Base-by-base conservation (phyloP, 2,329 filamentous ascomycete species). In the Ilyonectria destructans region DNA sequence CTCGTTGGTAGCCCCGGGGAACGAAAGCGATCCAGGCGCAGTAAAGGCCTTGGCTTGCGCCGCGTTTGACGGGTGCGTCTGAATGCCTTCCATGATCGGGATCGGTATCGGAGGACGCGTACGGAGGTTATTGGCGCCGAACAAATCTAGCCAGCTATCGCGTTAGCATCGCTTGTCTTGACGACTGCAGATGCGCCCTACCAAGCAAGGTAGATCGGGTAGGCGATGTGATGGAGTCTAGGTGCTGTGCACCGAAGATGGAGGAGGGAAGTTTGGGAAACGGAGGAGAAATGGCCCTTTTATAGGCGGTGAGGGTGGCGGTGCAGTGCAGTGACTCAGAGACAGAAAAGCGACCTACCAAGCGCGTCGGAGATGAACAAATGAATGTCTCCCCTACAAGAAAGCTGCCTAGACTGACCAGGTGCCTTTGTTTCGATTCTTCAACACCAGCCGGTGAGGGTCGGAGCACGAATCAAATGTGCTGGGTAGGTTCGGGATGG, bases 31-130 rank as follows among this genome's bases (percentile, higher is more conserved):
- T 73, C 94, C 93, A 64, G 95, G 93, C 68, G 94, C 95, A 77
- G 95, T 97, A 84, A 98, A 97, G 80, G 93, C 94, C 88, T 96
- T 96, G 73, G 96, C 96, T 89, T 98, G 95, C 75, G 92, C 90
- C 78, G 96, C 95, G 81, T 91, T 98, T 74, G 92, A 89, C 56
- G 96, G 96, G 80, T 98, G 96, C 75, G 96, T 96, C 79, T 94
- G 95, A 78, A 97, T 92, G 78, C 91, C 90, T 82, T 97, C 94
- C 94, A 97, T 97, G 81, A 83, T 90, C 82, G 80, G 68, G 70
- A 63, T 72, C 54, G 69, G 70, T 69, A 71, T 70, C 67, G 67
- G 61, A 58, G 74, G 51, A 68, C 69, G 69, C 58, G 62, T 71
- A 73, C 63, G 64, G 56, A 69, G 59, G 66, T 57, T n/a, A 62